Evolutionary conservation across 805 yeast species (phyloP).

Genomic region (Pichia nanzhaoensis): DNA sequence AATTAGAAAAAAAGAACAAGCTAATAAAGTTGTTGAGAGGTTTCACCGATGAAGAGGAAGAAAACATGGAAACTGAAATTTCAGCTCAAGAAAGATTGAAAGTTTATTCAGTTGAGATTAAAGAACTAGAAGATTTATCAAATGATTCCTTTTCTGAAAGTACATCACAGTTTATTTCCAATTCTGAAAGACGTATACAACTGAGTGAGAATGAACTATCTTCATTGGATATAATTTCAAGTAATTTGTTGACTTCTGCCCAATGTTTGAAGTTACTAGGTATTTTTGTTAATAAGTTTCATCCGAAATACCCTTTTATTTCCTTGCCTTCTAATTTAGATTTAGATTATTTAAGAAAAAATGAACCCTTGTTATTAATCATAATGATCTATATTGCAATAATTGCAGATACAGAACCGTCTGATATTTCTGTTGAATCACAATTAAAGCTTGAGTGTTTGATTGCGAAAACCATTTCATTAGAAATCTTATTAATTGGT

Average conservation of each 20-base stretch:
- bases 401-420: slow-evolving; percentile 29
- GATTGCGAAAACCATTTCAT: slow-evolving; percentile 42
- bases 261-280: slow-evolving; percentile 54
- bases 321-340: slow-evolving; percentile 39
- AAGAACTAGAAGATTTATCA: slow-evolving; percentile 31
- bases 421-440: slow-evolving; percentile 30
- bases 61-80: slow-evolving; percentile 23
- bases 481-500: slow-evolving; percentile 64
- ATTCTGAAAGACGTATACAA: slow-evolving; percentile 36
- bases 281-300: slow-evolving; percentile 42
- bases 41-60: slow-evolving; percentile 17
- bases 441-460: slow-evolving; percentile 46
- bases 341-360: slow-evolving; percentile 41
- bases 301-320: slow-evolving; percentile 51
- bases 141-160: slow-evolving; percentile 16
- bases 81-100: slow-evolving; percentile 7
- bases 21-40: slow-evolving; percentile 12
- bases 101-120: slow-evolving; percentile 37
- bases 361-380: slow-evolving; percentile 56
- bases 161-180: slow-evolving; percentile 40
- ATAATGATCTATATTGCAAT: slow-evolving; percentile 60
- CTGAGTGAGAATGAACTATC: slow-evolving; percentile 23
- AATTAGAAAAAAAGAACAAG: slow-evolving; percentile 8
- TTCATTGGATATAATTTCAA: slow-evolving; percentile 44
- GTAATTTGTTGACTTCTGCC: slow-evolving; percentile 49